Conservation (phyloP, 1,139 yeast species). For the Lodderomyces orthopsilosis region DNA sequence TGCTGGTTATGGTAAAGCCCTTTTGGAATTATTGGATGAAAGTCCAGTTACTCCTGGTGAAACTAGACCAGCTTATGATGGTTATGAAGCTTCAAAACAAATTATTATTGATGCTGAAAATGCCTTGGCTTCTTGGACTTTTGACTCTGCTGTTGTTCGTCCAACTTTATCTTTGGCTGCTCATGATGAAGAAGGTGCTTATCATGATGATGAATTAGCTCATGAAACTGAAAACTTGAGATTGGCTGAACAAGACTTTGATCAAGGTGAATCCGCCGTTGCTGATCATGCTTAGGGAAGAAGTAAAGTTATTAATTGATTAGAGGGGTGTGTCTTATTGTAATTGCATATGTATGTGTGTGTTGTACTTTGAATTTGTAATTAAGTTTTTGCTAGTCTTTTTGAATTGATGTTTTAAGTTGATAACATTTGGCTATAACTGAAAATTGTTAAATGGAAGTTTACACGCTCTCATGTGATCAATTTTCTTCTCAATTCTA, state of each 20-base stretch:
- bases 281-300: slow-evolving; percentile 8
- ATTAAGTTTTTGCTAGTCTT: too few relatives aligned
- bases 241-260: slow-evolving; percentile 53
- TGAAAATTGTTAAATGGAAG: too few relatives aligned
- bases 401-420: too few relatives aligned
- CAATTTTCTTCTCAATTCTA: too few relatives aligned
- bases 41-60: slow-evolving; percentile 90
- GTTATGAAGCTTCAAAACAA: slow-evolving; percentile 84
- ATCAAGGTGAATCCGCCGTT: slow-evolving; percentile 12
- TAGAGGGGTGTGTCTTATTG: too few relatives aligned
- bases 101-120: slow-evolving; percentile 83
- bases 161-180: slow-evolving; percentile 80
- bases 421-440: too few relatives aligned
- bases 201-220: slow-evolving; percentile 52
- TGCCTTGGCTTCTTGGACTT: slow-evolving; percentile 81
- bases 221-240: slow-evolving; percentile 54
- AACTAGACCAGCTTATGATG: slow-evolving; percentile 84
- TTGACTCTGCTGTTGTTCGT: slow-evolving; percentile 75
- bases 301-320: too few relatives aligned
- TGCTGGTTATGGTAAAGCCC: slow-evolving; percentile 87
- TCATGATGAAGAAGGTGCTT: slow-evolving; percentile 62
- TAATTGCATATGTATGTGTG: slow-evolving; percentile 1
- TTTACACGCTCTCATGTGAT: too few relatives aligned
- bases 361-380: too few relatives aligned
- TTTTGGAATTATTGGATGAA: slow-evolving; percentile 78